These are phyloP conservation scores for Alternaria sp. DNA, from an alignment of 2,329 filamentous ascomycete genomes.

Conservation along the genomic window DNA sequence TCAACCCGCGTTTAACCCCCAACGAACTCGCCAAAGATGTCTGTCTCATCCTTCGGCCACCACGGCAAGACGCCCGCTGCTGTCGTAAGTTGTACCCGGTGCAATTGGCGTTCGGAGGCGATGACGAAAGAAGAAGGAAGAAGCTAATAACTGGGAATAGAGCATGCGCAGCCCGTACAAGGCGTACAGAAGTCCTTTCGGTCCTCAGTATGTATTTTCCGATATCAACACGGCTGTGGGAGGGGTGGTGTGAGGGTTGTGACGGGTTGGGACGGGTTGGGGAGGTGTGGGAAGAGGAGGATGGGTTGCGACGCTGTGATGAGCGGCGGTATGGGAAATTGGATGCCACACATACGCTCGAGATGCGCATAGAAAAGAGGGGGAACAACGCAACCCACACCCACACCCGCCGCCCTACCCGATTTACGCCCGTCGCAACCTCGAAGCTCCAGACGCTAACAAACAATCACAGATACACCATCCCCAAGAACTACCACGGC, in stretches of 20 bases:
- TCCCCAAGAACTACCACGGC: constrained; percentile 57
- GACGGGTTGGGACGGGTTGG: background rate
- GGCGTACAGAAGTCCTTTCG: constrained; percentile 63
- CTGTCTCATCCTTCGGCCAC: constrained; percentile 20
- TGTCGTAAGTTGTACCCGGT: constrained; percentile 25
- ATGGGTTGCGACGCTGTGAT: background rate
- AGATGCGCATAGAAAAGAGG: background rate
- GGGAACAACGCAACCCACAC: background rate
- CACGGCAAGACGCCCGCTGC: constrained; percentile 38
- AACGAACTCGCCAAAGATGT: constrained; percentile 24
- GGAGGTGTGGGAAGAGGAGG: background rate
- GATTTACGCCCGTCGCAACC: background rate
- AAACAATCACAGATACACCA: constrained; percentile 56
- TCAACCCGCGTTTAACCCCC: constrained; percentile 9
- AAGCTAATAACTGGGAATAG: constrained; percentile 28
- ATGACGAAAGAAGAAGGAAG: constrained; percentile 6
- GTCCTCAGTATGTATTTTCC: constrained; percentile 59
- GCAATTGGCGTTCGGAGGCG: constrained; percentile 2
- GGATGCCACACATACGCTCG: background rate
- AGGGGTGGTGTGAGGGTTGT: background rate
- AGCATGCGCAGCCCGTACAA: constrained; percentile 50
- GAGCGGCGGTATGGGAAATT: background rate
- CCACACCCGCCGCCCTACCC: background rate
- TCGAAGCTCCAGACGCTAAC: constrained; percentile 20
- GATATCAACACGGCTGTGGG: constrained; percentile 3